A percentile compares a stretch with the other conserved stretches of the same genome.
Conservation (phyloP, 106 monocot species). For the Acorus calamus region DNA sequence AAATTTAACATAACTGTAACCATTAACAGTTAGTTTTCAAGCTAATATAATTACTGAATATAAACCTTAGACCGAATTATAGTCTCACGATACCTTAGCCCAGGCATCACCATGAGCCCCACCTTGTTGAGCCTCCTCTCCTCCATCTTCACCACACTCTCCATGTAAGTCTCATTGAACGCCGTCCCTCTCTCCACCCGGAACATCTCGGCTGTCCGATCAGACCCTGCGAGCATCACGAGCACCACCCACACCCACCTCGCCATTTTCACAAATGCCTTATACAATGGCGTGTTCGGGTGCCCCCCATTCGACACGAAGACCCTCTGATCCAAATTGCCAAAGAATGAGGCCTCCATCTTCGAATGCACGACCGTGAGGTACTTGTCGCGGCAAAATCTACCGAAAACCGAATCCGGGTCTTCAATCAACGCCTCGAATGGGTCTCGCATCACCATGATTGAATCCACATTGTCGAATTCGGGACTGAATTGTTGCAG, state of each 20-base stretch:
- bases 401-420: slow-evolving; percentile 55
- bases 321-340: slow-evolving; percentile 57
- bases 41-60: not conserved
- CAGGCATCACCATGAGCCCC: slow-evolving; percentile 73
- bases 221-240: slow-evolving; percentile 30
- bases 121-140: slow-evolving; percentile 22
- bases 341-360: slow-evolving; percentile 77
- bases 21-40: too few species aligned
- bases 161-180: slow-evolving; percentile 47
- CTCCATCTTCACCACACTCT: slow-evolving; percentile 35
- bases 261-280: slow-evolving; percentile 60
- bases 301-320: slow-evolving; percentile 44
- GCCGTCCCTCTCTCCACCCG: slow-evolving; percentile 26
- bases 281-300: slow-evolving; percentile 85
- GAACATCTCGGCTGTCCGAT: slow-evolving; percentile 42
- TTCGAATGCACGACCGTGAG: slow-evolving; percentile 30
- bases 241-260: slow-evolving; percentile 62
- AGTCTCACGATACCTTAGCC: slow-evolving; percentile 43
- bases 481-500: slow-evolving; percentile 17
- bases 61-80: slow-evolving; percentile 52
- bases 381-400: slow-evolving; percentile 60
- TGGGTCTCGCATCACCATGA: slow-evolving; percentile 43
- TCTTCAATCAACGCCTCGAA: slow-evolving; percentile 47
- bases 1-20: too few species aligned
- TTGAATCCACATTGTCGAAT: slow-evolving; percentile 10